phyloP scores from a whole-genome alignment of 768 basidiomycete genomes.

The Obba rivulosa region DNA sequence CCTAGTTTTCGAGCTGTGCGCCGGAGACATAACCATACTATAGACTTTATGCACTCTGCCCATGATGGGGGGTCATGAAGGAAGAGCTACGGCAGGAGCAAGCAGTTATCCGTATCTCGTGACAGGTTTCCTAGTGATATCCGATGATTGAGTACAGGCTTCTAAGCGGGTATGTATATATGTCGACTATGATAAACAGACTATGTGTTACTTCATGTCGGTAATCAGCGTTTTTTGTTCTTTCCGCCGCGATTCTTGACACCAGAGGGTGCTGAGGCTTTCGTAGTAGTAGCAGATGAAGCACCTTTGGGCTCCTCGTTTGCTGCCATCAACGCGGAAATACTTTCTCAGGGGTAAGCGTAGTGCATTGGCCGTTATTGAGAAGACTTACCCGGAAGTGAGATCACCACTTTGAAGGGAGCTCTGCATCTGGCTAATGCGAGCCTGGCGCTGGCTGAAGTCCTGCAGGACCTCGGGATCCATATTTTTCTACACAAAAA shows the following conservation, averaged over 20 bases:
- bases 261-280: slow-evolving; percentile 6
- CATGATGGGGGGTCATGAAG: too few relatives aligned
- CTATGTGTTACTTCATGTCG: too few relatives aligned
- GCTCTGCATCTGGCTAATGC: slow-evolving; percentile 47
- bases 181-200: too few relatives aligned
- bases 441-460: slow-evolving; percentile 55
- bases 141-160: too few relatives aligned
- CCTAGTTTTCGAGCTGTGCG: too few relatives aligned
- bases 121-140: too few relatives aligned
- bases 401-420: slow-evolving; percentile 55
- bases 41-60: neutral
- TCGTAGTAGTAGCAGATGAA: slow-evolving; percentile 13
- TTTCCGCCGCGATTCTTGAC: slow-evolving; percentile 25
- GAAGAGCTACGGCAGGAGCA: too few relatives aligned
- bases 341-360: slow-evolving; percentile 22
- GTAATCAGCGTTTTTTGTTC: slow-evolving; percentile 28
- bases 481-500: slow-evolving; percentile 57
- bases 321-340: slow-evolving; percentile 39
- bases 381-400: slow-evolving; percentile 44
- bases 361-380: neutral
- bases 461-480: slow-evolving; percentile 67
- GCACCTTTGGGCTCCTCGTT: slow-evolving; percentile 32
- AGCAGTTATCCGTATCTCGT: too few relatives aligned
- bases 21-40: neutral
- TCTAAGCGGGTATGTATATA: too few relatives aligned